Evolutionary conservation across 192 early-diverging fungal genomes (phyloP).

Genomic region (Umbelopsis sp.): DNA sequence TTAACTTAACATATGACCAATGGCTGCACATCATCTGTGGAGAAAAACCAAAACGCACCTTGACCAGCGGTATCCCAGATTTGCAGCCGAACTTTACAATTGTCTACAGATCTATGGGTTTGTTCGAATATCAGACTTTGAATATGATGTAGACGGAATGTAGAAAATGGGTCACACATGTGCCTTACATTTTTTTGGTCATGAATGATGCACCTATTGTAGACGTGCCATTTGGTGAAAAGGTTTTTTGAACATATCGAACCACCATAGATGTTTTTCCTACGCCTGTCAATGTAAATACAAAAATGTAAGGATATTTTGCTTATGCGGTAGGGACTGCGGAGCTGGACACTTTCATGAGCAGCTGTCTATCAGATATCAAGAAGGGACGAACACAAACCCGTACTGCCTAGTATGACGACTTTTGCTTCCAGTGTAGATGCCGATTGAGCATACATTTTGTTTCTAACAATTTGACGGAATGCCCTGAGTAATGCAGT

Average conservation of each 20-base stretch:
- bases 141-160: not conserved
- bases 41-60: slow-evolving; percentile 49
- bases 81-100: slow-evolving; percentile 76
- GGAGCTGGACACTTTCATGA: slow-evolving; percentile 10
- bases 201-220: slow-evolving; percentile 81
- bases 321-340: not conserved
- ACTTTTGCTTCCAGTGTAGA: slow-evolving; percentile 73
- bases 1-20: slow-evolving; percentile 19
- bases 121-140: not conserved
- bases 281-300: slow-evolving; percentile 55
- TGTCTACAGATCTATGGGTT: slow-evolving; percentile 60
- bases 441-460: slow-evolving; percentile 26
- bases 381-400: slow-evolving; percentile 36
- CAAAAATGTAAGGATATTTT: not conserved
- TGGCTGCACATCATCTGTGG: not conserved
- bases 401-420: slow-evolving; percentile 75
- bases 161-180: not conserved
- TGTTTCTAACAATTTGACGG: slow-evolving; percentile 3
- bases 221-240: slow-evolving; percentile 72
- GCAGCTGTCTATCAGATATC: not conserved
- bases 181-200: slow-evolving; percentile 69
- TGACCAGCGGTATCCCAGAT: slow-evolving; percentile 93
- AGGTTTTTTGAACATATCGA: slow-evolving; percentile 75
- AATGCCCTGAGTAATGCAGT: slow-evolving; percentile 10
- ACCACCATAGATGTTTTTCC: slow-evolving; percentile 82